A percentile compares a stretch with the other conserved stretches of the same genome.
phyloP scores from a whole-genome alignment of 1,139 yeast genomes.

The Debaryomyces sp. region DNA sequence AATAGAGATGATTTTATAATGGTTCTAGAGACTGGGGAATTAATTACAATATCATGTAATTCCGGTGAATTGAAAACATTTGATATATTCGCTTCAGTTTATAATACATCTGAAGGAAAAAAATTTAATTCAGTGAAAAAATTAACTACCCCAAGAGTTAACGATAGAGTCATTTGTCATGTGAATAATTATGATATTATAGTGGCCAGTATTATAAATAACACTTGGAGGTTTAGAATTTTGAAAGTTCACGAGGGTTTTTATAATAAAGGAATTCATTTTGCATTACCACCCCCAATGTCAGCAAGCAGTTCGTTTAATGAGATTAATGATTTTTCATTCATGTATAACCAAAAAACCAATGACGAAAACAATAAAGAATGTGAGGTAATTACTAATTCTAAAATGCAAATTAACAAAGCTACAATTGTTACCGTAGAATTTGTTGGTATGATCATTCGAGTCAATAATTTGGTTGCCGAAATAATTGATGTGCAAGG shows the following conservation, averaged over 20 bases:
- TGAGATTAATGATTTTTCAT: conserved; percentile 21
- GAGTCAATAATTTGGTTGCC: conserved; percentile 56
- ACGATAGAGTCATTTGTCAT: conserved; percentile 68
- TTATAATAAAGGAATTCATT: conserved; percentile 36
- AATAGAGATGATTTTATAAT: conserved; percentile 35
- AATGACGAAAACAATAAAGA: not conserved
- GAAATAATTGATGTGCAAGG: conserved; percentile 78
- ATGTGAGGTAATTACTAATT: not conserved
- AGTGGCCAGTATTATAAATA: conserved; percentile 66
- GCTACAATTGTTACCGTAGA: conserved; percentile 50
- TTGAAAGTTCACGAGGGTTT: conserved; percentile 49
- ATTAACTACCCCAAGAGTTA: conserved; percentile 70
- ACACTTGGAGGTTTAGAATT: conserved; percentile 63
- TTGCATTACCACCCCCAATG: conserved; percentile 16
- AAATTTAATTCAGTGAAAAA: conserved; percentile 54
- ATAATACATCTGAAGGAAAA: conserved; percentile 20
- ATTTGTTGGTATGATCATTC: conserved; percentile 70
- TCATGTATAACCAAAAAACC: conserved; percentile 11
- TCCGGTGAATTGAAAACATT: conserved; percentile 41
- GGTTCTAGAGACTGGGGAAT: conserved; percentile 46
- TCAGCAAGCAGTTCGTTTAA: conserved; percentile 15
- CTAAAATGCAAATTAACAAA: conserved; percentile 22
- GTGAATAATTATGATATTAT: conserved; percentile 54
- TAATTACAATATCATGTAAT: conserved; percentile 50
- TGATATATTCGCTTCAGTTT: conserved; percentile 28